Conservation (phyloP, 257 asterid genomes). For the Leptodermis oblonga region DNA sequence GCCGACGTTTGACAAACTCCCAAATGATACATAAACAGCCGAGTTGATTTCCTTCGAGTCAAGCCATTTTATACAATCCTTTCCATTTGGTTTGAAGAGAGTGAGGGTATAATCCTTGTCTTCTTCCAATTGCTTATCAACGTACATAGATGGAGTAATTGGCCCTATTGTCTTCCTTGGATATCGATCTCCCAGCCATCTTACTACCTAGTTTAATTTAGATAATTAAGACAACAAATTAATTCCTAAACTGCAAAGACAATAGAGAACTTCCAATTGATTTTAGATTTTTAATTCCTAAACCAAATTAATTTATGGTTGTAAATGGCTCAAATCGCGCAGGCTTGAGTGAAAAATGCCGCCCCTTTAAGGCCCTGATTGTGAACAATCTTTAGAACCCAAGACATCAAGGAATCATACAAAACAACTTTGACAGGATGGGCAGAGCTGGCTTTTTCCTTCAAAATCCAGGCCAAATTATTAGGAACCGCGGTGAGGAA, state of each 20-base stretch:
- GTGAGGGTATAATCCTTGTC: conserved; percentile 20
- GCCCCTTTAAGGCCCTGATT: conserved; percentile 25
- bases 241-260: background rate
- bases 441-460: conserved; percentile 6
- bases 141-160: conserved; percentile 20
- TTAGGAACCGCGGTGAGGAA: conserved; percentile 2
- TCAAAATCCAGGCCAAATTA: conserved; percentile 24
- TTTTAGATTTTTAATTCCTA: background rate
- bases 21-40: conserved; percentile 25
- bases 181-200: conserved; percentile 7
- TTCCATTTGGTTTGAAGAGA: conserved; percentile 13
- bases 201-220: conserved; percentile 18
- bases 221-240: background rate
- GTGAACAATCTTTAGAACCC: conserved; percentile 24
- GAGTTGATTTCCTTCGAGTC: conserved; percentile 15
- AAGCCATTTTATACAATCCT: conserved; percentile 19
- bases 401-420: conserved; percentile 25
- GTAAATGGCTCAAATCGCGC: conserved; percentile 29
- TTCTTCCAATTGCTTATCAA: conserved; percentile 15
- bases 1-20: conserved; percentile 15
- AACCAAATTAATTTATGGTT: no score
- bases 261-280: background rate
- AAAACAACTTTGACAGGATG: conserved; percentile 15
- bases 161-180: conserved; percentile 29
- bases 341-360: conserved; percentile 40